A percentile compares a stretch with the other conserved stretches of the same genome.
phyloP scores from a whole-genome alignment of 176 grass and related monocot species.

The Eragrostis nindensis region DNA sequence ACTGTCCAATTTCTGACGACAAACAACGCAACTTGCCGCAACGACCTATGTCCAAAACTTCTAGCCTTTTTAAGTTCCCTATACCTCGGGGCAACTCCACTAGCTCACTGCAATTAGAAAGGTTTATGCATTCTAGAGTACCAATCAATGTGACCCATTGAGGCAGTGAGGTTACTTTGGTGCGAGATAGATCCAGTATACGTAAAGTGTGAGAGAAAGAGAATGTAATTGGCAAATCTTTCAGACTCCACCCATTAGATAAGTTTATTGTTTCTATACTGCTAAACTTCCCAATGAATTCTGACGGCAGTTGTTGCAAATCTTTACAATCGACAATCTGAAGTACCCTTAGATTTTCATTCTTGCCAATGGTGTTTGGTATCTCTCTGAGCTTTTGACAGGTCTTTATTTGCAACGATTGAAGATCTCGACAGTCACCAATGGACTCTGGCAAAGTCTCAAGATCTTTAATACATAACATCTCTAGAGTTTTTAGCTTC shows the following conservation, averaged over 20 bases:
- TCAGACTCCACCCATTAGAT: no score
- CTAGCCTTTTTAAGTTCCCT: neutral
- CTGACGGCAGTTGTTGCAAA: neutral
- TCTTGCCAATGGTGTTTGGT: neutral
- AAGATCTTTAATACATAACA: neutral
- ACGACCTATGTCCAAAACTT: neutral
- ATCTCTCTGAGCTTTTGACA: neutral
- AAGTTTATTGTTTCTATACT: no score
- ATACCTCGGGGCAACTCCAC: conserved; percentile 1
- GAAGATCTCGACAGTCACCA: neutral
- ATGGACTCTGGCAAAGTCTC: conserved; percentile 26
- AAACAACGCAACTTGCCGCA: neutral
- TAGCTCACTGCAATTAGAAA: neutral
- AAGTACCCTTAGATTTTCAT: neutral
- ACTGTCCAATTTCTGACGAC: neutral
- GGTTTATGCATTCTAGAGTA: neutral
- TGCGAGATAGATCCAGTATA: neutral
- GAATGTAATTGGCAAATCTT: neutral
- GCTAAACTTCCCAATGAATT: no score
- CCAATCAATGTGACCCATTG: neutral
- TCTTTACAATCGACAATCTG: neutral
- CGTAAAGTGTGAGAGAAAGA: fast-evolving
- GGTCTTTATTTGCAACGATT: neutral
- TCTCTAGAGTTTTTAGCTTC: conserved; percentile 14
- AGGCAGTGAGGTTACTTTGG: neutral